These are phyloP conservation scores for Aspergillus egyptiacus DNA, from an alignment of 495 filamentous ascomycete genomes.

Conservation along the genomic window DNA sequence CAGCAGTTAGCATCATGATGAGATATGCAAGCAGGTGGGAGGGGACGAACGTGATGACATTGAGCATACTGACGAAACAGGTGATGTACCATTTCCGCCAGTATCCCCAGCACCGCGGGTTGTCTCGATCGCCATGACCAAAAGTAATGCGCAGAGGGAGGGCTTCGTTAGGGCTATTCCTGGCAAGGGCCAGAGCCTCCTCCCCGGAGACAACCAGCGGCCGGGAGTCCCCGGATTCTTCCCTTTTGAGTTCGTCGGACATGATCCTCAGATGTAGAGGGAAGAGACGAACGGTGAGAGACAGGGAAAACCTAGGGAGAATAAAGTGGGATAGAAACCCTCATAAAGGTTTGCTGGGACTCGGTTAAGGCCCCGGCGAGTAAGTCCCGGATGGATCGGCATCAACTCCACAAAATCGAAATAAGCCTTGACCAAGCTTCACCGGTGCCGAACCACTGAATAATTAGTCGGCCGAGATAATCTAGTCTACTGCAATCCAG, in stretches of 20 bases:
- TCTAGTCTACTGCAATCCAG: too few species aligned
- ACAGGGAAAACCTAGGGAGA: neutral
- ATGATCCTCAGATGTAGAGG: neutral
- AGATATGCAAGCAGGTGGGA: neutral
- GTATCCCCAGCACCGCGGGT: constrained; percentile 44
- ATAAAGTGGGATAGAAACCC: too few species aligned
- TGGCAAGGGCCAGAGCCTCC: constrained; percentile 25
- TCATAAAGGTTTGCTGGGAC: too few species aligned
- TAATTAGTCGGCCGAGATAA: too few species aligned
- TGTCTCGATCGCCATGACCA: constrained; percentile 30
- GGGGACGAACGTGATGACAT: constrained; percentile 38
- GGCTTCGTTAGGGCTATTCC: constrained; percentile 22
- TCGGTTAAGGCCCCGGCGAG: too few species aligned
- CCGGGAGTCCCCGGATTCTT: constrained; percentile 12
- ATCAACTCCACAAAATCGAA: too few species aligned
- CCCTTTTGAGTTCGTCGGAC: constrained; percentile 6
- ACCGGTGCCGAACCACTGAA: too few species aligned
- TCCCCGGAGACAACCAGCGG: constrained; percentile 22
- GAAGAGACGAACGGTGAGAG: neutral
- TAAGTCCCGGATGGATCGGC: too few species aligned
- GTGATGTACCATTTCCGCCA: constrained; percentile 46
- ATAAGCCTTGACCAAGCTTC: too few species aligned
- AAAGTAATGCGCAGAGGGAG: constrained; percentile 33
- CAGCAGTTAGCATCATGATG: neutral
- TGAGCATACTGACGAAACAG: constrained; percentile 30